Base-by-base conservation (phyloP, 257 asterid species). In the Solanum stenotomum region DNA sequence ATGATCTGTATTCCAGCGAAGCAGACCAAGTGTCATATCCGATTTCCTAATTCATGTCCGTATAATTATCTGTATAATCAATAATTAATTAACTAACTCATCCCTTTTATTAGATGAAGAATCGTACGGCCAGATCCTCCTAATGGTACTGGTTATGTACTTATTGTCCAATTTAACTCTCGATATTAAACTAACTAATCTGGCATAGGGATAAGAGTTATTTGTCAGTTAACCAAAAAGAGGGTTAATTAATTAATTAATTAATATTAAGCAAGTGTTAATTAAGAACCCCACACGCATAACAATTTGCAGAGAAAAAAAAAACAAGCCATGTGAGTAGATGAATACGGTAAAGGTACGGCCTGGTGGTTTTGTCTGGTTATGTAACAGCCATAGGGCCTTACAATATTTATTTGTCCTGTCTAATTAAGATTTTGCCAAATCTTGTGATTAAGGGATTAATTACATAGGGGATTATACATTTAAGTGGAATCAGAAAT, bases 311-410 rank as follows among this genome's bases (percentile, higher is more conserved):
- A 81, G 27, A 79, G 38, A 16, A 18, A 77, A 18, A n/a, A 46
- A 14, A 49, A 79, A 44, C 85, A 82, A 82, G 70, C 70, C 85
- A 82, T 82, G 85, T 82, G 85, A 25, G 85, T 49, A 5, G 70
- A 82, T 29, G 85, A 46, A 82, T 82, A 82, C 70, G 85, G 85
- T 82, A 82, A 82, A 82, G 70, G 85, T 82, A 82, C 85, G 85
- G 85, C 85, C 70, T 82, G 85, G 85, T 82, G 44, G n/a, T 82
- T 79, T 81, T 82, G 85, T 82, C 85, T 82, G 29, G 44, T 82
- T 49, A 49, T 81, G 18, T 13, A 25, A 44, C 40, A 27, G 42
- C 70, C 40, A 81, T 15, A 81, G 27, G 25, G 65, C 65, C 37
- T 49, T 18, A 82, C 44, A 49, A 82, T 29, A 82, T 82, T 31